A percentile compares a stretch with the other conserved stretches of the same genome.
phyloP scores from a whole-genome alignment of 495 filamentous ascomycete species.

The Hyaloscypha finlandica region DNA sequence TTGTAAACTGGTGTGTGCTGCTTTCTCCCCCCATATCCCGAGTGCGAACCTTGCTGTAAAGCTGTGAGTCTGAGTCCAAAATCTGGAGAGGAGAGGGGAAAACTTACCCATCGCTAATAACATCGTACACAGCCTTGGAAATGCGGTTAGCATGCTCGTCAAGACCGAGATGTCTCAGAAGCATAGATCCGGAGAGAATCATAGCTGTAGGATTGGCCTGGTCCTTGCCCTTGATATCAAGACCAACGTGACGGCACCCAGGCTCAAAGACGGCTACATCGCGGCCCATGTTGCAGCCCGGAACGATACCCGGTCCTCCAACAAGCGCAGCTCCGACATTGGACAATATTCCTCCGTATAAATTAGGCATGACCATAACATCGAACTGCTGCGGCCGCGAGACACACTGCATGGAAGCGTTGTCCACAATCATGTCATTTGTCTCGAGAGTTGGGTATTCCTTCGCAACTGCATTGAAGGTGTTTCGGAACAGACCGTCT shows the following conservation, averaged over 20 bases:
- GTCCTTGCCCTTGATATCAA: constrained; percentile 99
- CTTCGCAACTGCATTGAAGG: constrained; percentile 88
- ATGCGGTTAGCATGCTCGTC: constrained; percentile 98
- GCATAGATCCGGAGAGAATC: constrained; percentile 92
- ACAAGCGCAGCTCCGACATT: constrained; percentile 99
- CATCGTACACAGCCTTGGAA: constrained; percentile 94
- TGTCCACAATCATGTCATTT: constrained; percentile 99
- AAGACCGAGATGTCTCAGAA: constrained; percentile 91
- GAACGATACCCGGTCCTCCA: constrained; percentile 94
- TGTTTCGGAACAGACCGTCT: constrained; percentile 97
- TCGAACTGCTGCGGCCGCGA: constrained; percentile 96
- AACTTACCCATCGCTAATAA: constrained; percentile 85
- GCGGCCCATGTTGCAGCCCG: constrained; percentile 98
- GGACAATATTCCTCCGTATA: constrained; percentile 98
- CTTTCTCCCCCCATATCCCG: constrained; percentile 91
- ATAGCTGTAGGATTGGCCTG: constrained; percentile 98
- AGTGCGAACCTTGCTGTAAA: constrained; percentile 72
- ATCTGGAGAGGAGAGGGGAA: not conserved
- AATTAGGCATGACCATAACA: constrained; percentile 99
- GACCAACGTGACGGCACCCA: constrained; percentile 95
- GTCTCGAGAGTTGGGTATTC: constrained; percentile 91
- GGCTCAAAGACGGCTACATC: constrained; percentile 98
- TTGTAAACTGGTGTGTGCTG: constrained; percentile 92
- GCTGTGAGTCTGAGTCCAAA: constrained; percentile 14
- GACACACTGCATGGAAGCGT: constrained; percentile 98